A percentile compares a stretch with the other conserved stretches of the same genome.
These are phyloP conservation scores for Leccinum laetum DNA, from an alignment of 1,284 basidiomycete species.

Conservation along the genomic window DNA sequence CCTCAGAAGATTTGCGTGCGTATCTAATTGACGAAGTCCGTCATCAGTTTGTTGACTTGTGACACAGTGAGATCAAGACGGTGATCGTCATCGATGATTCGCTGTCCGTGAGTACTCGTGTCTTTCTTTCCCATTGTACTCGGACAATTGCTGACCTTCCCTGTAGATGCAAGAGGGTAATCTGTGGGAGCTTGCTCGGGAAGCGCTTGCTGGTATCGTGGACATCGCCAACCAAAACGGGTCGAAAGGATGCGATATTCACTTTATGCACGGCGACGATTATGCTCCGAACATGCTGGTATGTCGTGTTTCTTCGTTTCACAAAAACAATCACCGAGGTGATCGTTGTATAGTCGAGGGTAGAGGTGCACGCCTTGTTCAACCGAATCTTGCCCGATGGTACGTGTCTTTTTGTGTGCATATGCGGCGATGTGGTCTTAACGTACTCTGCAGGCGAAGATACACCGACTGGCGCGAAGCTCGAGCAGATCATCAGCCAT, in stretches of 20 bases:
- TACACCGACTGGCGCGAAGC: constrained; percentile 45
- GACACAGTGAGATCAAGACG: constrained; percentile 32
- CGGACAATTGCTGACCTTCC: not conserved
- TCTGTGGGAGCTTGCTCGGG: constrained; percentile 39
- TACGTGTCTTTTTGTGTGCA: constrained; percentile 8
- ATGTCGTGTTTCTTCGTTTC: not conserved
- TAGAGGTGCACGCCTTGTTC: constrained; percentile 30
- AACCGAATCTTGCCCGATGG: constrained; percentile 33
- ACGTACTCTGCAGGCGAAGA: constrained; percentile 30
- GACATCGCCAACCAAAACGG: constrained; percentile 41
- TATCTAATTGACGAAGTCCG: constrained; percentile 1
- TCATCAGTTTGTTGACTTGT: constrained; percentile 2
- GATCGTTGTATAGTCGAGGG: constrained; percentile 16
- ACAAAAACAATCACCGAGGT: not conserved
- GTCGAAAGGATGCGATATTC: constrained; percentile 43
- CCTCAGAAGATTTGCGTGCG: constrained; percentile 28
- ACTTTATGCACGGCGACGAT: constrained; percentile 42
- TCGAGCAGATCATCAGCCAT: constrained; percentile 37
- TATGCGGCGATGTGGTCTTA: not conserved
- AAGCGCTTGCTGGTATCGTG: constrained; percentile 43
- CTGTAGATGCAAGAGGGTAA: constrained; percentile 38
- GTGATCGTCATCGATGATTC: constrained; percentile 49
- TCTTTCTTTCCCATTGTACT: not conserved
- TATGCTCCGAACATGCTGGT: constrained; percentile 38
- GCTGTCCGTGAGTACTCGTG: constrained; percentile 34